Evolutionary conservation across 257 asterid genomes (phyloP).

Genomic region (Plectranthus barbatus): DNA sequence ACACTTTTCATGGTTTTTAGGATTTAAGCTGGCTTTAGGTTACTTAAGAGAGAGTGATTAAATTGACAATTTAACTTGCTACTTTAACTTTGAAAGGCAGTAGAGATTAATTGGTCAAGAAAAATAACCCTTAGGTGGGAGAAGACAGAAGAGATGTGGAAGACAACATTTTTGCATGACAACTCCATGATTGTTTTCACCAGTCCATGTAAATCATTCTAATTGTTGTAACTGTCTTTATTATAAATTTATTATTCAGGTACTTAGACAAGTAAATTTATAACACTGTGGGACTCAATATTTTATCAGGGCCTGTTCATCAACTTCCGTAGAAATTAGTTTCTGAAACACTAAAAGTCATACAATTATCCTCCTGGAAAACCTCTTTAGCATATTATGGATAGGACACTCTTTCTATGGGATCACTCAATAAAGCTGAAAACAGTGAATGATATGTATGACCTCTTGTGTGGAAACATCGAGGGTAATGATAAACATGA

Average conservation of each 20-base stretch:
- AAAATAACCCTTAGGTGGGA: background rate
- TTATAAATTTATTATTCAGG: background rate
- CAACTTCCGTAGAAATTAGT: background rate
- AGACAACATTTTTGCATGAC: background rate
- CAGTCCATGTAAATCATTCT: background rate
- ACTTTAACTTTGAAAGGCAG: background rate
- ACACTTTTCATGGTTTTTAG: background rate
- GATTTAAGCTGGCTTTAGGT: background rate
- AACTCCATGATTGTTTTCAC: background rate
- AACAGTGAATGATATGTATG: background rate
- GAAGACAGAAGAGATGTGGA: background rate
- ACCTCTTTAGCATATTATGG: background rate
- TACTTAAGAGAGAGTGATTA: background rate
- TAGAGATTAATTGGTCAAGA: background rate
- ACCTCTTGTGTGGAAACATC: background rate
- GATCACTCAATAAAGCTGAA: background rate
- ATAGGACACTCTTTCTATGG: background rate
- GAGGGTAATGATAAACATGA: conserved; percentile 10
- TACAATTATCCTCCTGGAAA: background rate
- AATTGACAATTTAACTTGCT: background rate
- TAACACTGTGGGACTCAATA: too few species aligned
- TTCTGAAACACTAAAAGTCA: background rate
- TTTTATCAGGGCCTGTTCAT: background rate
- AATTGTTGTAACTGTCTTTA: background rate
- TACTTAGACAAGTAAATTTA: background rate